phyloP scores from a whole-genome alignment of 768 basidiomycete genomes.

The Phaeolepiota aurea region DNA sequence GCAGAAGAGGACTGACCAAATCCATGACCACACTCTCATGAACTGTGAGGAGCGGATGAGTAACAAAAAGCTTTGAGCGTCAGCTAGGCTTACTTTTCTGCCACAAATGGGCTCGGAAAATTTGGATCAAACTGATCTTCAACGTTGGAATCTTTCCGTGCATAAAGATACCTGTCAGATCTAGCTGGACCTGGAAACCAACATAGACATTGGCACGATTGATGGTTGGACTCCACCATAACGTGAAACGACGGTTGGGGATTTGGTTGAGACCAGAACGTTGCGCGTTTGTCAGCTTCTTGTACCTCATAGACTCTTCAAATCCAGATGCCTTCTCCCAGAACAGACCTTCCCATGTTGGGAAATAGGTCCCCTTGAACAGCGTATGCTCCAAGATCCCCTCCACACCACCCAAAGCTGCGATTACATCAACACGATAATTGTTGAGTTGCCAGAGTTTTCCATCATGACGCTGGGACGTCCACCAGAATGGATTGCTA shows the following conservation, averaged over 20 bases:
- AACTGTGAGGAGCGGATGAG: conserved; percentile 31
- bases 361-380: conserved; percentile 98
- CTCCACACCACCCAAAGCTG: conserved; percentile 94
- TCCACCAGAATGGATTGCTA: conserved; percentile 99
- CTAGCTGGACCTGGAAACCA: conserved; percentile 99
- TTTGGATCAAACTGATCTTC: conserved; percentile 98
- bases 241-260: conserved; percentile 96
- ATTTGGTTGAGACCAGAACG: conserved; percentile 97
- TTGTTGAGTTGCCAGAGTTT: conserved; percentile 97
- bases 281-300: conserved; percentile 96
- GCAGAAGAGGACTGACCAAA: conserved; percentile 36
- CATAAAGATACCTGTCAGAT: conserved; percentile 97
- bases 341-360: conserved; percentile 95
- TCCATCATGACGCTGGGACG: conserved; percentile 91
- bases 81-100: conserved; percentile 86
- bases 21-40: conserved; percentile 93
- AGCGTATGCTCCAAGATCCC: conserved; percentile 94
- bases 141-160: conserved; percentile 97
- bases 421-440: conserved; percentile 97
- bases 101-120: conserved; percentile 99
- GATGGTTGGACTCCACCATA: conserved; percentile 99
- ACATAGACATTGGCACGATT: conserved; percentile 99
- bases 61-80: conserved; percentile 11
- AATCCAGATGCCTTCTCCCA: conserved; percentile 99
- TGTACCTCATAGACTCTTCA: conserved; percentile 93